Evolutionary conservation across 2,329 filamentous ascomycete species (phyloP), one percentile per base, ranked within the genome.

Genomic region (Fusarium clavum): DNA sequence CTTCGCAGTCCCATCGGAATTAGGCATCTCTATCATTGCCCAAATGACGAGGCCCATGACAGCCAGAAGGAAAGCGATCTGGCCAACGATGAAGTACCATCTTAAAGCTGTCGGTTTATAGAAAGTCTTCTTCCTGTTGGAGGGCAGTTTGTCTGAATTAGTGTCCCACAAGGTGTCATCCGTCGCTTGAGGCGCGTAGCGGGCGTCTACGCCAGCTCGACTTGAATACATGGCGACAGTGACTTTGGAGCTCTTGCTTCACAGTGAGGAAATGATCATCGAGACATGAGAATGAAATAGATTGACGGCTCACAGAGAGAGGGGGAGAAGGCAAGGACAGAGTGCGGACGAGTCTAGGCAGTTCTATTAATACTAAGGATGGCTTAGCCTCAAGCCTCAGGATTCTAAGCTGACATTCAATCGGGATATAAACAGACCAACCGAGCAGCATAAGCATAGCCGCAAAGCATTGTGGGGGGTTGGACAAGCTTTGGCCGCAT

Each of bases 81-180:
- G 58, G 0, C 51, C 53, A 3, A 69, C 29, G 9, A 76, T 61
- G 25, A 71, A 76, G 54, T 75, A 73, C 74, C 74, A 76, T 61
- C 73, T 56, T 27, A 76, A 46, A 22, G 74, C 71, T 27, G 74
- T 76, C 6, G 74, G 74, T 14, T 61, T 69, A 41, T 76, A 76
- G 48, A 74, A 69, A 14, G 65, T 47, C 25, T 56, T 61, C 34
- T 70, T 74, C 41, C 45, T 62, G 25, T 46, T 34, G 8, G 61
- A 55, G n/a, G 72, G 57, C 22, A 61, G 53, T 32, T 73, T 68
- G 20, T 59, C 49, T 13, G 57, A 32, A 18, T 52, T 61, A 24
- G 54, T 64, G 24, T 75, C 70, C 73, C 72, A 74, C 10, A 60
- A 47, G 29, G 53, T 47, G 34, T 75, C 72, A n/a, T 74, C 64